Evolutionary conservation across 768 basidiomycete species (phyloP).

Genomic region (Suillus americanus): DNA sequence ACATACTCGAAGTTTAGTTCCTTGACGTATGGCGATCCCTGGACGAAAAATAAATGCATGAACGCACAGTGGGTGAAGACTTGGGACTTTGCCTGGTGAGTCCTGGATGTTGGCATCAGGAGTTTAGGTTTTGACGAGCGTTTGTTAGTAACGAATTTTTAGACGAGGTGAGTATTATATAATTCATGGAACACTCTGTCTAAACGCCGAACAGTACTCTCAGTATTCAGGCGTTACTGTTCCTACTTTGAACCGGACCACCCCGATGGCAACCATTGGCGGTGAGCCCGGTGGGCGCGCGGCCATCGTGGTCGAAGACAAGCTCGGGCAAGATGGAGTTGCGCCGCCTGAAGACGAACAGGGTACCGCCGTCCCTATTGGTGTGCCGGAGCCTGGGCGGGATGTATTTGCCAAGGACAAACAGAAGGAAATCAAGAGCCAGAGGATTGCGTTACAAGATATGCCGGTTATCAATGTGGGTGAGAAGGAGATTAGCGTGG

Average conservation of each 20-base stretch:
- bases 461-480: slow-evolving; percentile 11
- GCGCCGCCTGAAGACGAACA: slow-evolving; percentile 17
- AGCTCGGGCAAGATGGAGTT: slow-evolving; percentile 23
- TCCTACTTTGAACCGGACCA: slow-evolving; percentile 40
- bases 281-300: slow-evolving; percentile 55
- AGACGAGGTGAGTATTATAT: slow-evolving; percentile 52
- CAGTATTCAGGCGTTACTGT: slow-evolving; percentile 44
- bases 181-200: not conserved
- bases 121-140: not conserved
- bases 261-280: slow-evolving; percentile 46
- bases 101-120: slow-evolving; percentile 8
- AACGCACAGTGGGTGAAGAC: slow-evolving; percentile 84
- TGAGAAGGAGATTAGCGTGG: slow-evolving; percentile 39
- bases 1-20: slow-evolving; percentile 80
- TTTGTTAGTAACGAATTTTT: slow-evolving; percentile 61
- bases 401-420: slow-evolving; percentile 66
- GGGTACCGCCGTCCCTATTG: slow-evolving; percentile 42
- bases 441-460: slow-evolving; percentile 15
- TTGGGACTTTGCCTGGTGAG: slow-evolving; percentile 94
- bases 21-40: slow-evolving; percentile 77
- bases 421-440: slow-evolving; percentile 50
- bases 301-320: slow-evolving; percentile 53
- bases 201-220: slow-evolving; percentile 45
- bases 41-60: slow-evolving; percentile 82
- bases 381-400: slow-evolving; percentile 68